These are phyloP conservation scores for Fusarium beomiforme DNA, from an alignment of 2,329 filamentous ascomycete genomes.

Conservation along the genomic window DNA sequence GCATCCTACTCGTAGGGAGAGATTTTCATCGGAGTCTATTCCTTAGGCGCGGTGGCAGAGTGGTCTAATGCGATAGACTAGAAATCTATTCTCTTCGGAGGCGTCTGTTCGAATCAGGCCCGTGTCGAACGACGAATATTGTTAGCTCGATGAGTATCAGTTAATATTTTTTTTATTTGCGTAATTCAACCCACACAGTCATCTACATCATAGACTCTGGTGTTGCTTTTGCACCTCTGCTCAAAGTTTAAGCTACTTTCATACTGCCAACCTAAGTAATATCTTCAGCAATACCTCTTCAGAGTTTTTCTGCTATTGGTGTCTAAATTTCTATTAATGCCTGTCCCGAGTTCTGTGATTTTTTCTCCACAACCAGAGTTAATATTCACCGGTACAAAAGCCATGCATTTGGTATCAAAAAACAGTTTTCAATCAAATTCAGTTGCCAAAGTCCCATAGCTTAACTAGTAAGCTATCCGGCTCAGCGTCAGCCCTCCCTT, in stretches of 20 bases:
- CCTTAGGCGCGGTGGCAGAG: constrained; percentile 44
- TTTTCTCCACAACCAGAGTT: background rate
- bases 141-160: background rate
- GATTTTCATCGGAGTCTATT: background rate
- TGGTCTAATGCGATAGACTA: constrained; percentile 49
- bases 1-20: background rate
- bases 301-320: background rate
- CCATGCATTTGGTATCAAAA: background rate
- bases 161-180: constrained; percentile 18
- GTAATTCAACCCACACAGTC: background rate
- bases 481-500: constrained; percentile 54
- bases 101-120: constrained; percentile 50
- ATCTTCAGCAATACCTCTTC: no score
- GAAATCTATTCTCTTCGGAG: constrained; percentile 48
- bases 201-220: no score
- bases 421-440: constrained; percentile 15
- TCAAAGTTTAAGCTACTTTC: no score
- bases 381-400: background rate
- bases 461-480: constrained; percentile 67
- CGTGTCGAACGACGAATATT: constrained; percentile 34
- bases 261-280: no score
- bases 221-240: no score
- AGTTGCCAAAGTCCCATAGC: constrained; percentile 66
- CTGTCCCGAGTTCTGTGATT: background rate
- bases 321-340: background rate